A percentile compares a stretch with the other conserved stretches of the same genome.
These are phyloP conservation scores for Puccinia hordei DNA, from an alignment of 1,284 basidiomycete species.

Conservation along the genomic window DNA sequence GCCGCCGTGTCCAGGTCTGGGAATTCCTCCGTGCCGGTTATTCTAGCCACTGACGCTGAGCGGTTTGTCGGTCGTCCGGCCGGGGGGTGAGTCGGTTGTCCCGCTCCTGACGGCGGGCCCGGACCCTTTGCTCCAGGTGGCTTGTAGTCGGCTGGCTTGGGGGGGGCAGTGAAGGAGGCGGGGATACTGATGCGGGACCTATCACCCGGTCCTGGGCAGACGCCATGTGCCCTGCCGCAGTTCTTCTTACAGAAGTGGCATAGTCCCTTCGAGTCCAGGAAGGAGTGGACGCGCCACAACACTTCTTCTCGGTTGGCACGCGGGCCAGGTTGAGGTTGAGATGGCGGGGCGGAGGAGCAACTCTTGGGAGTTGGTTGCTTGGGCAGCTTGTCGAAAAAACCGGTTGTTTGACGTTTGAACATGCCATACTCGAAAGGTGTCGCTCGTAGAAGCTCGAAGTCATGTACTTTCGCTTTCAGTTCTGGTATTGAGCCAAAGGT, in stretches of 20 bases:
- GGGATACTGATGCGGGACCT: no score
- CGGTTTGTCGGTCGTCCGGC: background rate
- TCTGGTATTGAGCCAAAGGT: background rate
- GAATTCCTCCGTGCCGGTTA: no score
- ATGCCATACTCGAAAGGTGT: background rate
- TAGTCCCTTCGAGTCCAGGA: background rate
- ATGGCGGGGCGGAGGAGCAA: no score
- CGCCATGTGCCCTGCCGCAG: background rate
- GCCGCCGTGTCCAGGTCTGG: no score
- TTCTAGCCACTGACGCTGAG: background rate
- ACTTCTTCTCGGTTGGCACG: no score
- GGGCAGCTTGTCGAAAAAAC: background rate
- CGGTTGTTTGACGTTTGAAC: background rate
- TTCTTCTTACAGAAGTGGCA: background rate
- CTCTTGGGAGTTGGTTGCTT: background rate
- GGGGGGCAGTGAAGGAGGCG: background rate
- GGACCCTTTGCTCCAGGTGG: background rate
- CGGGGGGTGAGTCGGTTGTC: background rate
- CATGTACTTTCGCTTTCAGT: background rate
- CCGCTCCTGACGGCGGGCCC: background rate
- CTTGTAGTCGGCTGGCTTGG: background rate
- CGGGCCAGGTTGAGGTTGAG: no score
- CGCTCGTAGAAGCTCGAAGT: background rate
- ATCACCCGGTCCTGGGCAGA: background rate
- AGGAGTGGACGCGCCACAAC: no score